These are phyloP conservation scores for Boletus rubescentipes DNA, from an alignment of 768 basidiomycete species.

Conservation along the genomic window DNA sequence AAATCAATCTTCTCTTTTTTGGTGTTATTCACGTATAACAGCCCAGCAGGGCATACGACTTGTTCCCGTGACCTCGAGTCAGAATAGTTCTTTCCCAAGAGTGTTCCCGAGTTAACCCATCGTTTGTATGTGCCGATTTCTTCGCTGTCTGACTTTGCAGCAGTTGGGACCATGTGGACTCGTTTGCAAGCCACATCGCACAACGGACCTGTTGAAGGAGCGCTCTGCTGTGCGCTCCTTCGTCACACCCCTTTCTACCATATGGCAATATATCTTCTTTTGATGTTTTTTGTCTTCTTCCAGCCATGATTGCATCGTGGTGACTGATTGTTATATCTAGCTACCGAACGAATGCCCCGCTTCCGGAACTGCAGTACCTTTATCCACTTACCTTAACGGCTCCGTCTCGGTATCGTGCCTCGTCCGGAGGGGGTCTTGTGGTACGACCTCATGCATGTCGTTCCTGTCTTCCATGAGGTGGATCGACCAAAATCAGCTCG, in stretches of 20 bases:
- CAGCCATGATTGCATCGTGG: background rate
- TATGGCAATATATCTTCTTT: background rate
- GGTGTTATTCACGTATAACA: background rate
- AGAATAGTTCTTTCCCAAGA: background rate
- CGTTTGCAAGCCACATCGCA: background rate
- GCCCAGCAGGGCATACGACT: background rate
- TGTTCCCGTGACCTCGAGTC: slow-evolving; percentile 1
- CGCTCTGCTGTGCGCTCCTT: background rate
- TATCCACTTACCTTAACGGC: background rate
- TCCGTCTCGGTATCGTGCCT: background rate
- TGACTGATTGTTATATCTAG: background rate
- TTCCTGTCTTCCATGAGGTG: slow-evolving; percentile 7
- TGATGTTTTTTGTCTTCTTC: background rate
- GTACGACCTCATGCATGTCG: background rate
- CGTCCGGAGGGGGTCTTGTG: background rate
- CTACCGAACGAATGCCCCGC: background rate
- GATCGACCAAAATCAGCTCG: background rate
- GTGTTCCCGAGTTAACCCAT: background rate
- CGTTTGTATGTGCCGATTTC: background rate
- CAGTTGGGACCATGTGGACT: background rate
- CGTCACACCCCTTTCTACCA: slow-evolving; percentile 1
- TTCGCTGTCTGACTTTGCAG: background rate
- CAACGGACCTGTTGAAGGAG: background rate
- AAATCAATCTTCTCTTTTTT: background rate
- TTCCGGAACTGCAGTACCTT: slow-evolving; percentile 3